These are phyloP conservation scores for Fraxinus cuspidata DNA, from an alignment of 257 asterid species.

Conservation along the genomic window DNA sequence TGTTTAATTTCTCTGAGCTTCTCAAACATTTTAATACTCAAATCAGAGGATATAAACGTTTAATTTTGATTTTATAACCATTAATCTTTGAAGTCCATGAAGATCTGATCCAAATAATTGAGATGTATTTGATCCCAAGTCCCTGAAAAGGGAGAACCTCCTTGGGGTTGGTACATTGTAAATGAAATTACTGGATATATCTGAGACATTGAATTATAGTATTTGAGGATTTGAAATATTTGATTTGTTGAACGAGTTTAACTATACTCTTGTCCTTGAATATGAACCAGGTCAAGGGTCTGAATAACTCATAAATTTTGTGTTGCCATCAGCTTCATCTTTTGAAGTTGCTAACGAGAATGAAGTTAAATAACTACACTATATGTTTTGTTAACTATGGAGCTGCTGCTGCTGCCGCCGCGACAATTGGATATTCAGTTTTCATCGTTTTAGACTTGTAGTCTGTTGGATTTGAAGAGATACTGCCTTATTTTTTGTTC, in stretches of 20 bases:
- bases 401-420: neutral
- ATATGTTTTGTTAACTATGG: neutral
- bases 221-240: neutral
- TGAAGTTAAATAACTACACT: slow-evolving; percentile 12
- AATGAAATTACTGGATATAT: neutral
- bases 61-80: neutral
- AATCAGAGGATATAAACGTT: neutral
- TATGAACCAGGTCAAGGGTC: neutral
- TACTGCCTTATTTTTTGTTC: too few relatives aligned
- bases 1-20: slow-evolving; percentile 42
- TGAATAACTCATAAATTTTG: slow-evolving; percentile 14
- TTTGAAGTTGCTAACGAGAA: neutral
- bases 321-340: slow-evolving; percentile 21
- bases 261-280: neutral
- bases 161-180: neutral
- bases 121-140: neutral
- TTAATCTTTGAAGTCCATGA: neutral
- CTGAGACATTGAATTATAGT: neutral
- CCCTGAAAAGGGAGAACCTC: slow-evolving; percentile 5
- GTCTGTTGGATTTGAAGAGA: neutral
- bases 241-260: slow-evolving; percentile 30
- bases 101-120: neutral
- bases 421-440: neutral
- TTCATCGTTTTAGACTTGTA: too few relatives aligned
- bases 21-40: neutral